Evolutionary conservation across 176 grass and related monocot genomes (phyloP), one percentile per base, ranked within the genome.

Genomic region (Cymbopogon citratus): DNA sequence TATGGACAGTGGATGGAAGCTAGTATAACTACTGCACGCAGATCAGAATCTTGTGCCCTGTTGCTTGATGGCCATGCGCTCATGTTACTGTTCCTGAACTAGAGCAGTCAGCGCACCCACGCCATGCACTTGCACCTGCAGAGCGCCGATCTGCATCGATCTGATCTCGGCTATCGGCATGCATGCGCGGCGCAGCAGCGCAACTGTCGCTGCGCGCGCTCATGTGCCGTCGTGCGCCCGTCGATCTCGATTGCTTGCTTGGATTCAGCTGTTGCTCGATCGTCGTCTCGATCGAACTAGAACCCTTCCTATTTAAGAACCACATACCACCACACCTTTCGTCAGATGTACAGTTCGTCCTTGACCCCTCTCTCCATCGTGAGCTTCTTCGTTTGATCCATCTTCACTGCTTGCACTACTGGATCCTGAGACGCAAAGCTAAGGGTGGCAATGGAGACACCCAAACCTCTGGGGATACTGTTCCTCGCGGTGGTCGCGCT

Each of bases 1-100:
- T 79, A 66, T 79, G 40, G 39, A 33, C 27, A 14, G n/a, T 9
- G 33, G 33, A 38, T 23, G 25, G 61, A 19, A 33, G 68, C 18
- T 21, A 56, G 23, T 26, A 61, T 86, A 80, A 75, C 66, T 86
- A 75, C 66, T 86, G 24, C 77, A 80, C 66, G 18, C 77, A 80
- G 84, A 86, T 86, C 77, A 86, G 84, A 86, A 86, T 86, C 84
- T 81, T 80, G 35, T 16, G 11, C 18, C 18, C 4, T n/a, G 9
- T 54, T 9, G 27, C n/a, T n/a, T n/a, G n/a, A 78, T 66, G 44
- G 64, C 43, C 76, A 80, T 71, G 5, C 6, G n/a, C 5, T 12
- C 68, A 71, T 74, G 84, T 73, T 80, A 69, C 64, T 38, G 18
- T 65, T 15, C 38, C 15, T 26, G 31, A 36, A 75, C 7, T 51